Conservation (phyloP, 306 rosid species). For the Castanospermum australe region DNA sequence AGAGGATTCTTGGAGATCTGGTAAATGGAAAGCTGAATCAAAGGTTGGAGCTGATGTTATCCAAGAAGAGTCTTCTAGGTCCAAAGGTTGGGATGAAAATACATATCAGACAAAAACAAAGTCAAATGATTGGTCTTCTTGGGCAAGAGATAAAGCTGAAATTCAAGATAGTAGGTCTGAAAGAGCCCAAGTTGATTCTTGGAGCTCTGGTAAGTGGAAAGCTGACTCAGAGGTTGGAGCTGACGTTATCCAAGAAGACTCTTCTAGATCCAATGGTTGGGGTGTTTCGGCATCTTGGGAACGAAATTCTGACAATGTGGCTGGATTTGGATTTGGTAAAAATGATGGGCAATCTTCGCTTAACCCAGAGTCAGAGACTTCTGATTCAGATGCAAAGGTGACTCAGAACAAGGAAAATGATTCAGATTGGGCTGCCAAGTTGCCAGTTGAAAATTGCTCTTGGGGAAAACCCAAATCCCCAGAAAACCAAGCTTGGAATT, state of each 20-base stretch:
- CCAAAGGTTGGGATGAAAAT: background rate
- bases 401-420: background rate
- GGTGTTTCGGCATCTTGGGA: slow-evolving; percentile 4
- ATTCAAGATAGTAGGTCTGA: background rate
- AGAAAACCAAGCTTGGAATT: slow-evolving; percentile 40
- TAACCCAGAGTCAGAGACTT: slow-evolving; percentile 2
- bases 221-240: background rate
- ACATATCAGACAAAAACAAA: background rate
- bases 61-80: background rate
- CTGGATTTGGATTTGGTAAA: background rate
- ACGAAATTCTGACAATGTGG: slow-evolving; percentile 21
- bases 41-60: background rate
- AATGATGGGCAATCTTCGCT: slow-evolving; percentile 6
- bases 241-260: slow-evolving; percentile 11
- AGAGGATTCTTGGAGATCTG: slow-evolving; percentile 22
- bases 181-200: background rate
- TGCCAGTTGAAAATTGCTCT: slow-evolving; percentile 28
- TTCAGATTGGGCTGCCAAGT: slow-evolving; percentile 18
- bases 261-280: slow-evolving; percentile 31
- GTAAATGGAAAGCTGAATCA: background rate
- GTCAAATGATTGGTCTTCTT: background rate
- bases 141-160: background rate
- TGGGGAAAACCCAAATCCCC: slow-evolving; percentile 47
- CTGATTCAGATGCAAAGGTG: slow-evolving; percentile 31
- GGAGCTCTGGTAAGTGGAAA: slow-evolving; percentile 11